Conservation (phyloP, 1,284 basidiomycete genomes). For the Sutorius eximius region DNA sequence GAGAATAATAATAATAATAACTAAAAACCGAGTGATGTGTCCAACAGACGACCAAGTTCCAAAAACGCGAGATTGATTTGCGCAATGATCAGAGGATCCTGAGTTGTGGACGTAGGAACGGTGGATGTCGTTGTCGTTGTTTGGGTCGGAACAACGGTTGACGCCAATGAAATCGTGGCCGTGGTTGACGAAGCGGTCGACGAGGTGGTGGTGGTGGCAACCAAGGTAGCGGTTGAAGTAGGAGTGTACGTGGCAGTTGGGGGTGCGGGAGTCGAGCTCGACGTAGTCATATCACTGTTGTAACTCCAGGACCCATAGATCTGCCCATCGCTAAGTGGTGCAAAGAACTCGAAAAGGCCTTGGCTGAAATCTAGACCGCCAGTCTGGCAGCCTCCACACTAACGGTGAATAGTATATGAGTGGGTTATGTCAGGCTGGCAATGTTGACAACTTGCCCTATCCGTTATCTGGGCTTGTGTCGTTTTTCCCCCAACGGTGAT, state of each 20-base stretch:
- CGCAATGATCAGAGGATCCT: conserved; percentile 22
- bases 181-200: conserved; percentile 7
- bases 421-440: not conserved
- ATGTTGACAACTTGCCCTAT: conserved; percentile 40
- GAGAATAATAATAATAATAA: too few species aligned
- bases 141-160: conserved; percentile 11
- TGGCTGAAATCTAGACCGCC: conserved; percentile 51
- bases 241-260: conserved; percentile 11
- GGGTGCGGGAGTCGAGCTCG: conserved; percentile 20
- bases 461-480: conserved; percentile 52
- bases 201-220: conserved; percentile 7
- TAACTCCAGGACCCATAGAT: conserved; percentile 44
- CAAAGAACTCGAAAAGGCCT: conserved; percentile 48
- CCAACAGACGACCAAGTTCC: conserved; percentile 24
- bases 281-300: conserved; percentile 18
- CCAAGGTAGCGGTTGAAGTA: conserved; percentile 3
- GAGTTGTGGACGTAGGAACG: conserved; percentile 16
- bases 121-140: conserved; percentile 2
- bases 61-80: conserved; percentile 29
- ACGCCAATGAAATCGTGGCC: conserved; percentile 4
- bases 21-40: conserved; percentile 10
- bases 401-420: not conserved
- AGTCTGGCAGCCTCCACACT: conserved; percentile 42
- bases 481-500: conserved; percentile 57
- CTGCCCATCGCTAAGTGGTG: conserved; percentile 32